Evolutionary conservation across 2,329 filamentous ascomycete species (phyloP), one percentile per base, ranked within the genome.

Genomic region (Ramularia endophylla): DNA sequence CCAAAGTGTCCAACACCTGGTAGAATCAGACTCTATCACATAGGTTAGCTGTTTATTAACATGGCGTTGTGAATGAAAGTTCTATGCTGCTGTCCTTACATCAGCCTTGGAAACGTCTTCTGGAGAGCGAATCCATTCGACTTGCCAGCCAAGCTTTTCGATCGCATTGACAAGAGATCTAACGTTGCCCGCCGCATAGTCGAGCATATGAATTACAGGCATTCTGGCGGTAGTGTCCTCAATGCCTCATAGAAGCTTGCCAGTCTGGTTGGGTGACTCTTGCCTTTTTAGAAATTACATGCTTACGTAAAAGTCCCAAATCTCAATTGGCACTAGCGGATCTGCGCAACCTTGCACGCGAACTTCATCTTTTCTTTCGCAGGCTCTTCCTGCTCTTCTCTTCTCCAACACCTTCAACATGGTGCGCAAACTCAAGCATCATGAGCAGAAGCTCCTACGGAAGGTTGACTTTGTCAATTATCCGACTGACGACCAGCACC

Each of bases 1-100:
- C 92, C 92, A 59, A 97, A 98, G 73, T 98, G 90, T 55, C 92
- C 92, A 48, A 98, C 92, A 46, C 92, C 92, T 4, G 92, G 92
- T 18, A 98, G 78, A 52, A 98, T 95, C 57, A 98, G 79, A 77
- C 83, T 94, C 83, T 94, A 63, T 43, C 42, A n/a, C 40, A 7
- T 25, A 6, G 22, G 6, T 25, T 25, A 25, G 22, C 22, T 25
- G 11, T 25, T 11, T 25, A 25, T 25, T 11, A 25, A 25, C 6
- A 6, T 6, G 22, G n/a, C n/a, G 43, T 27, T 15, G 16, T 22
- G 22, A 38, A 8, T 5, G 12, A 45, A 48, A 58, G 52, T 61
- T 54, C n/a, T n/a, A n/a, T n/a, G n/a, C n/a, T n/a, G n/a, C n/a
- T n/a, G 15, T 38, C 34, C 52, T 43, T 72, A 94, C 89, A 68